A percentile compares a stretch with the other conserved stretches of the same genome.
Evolutionary conservation across 1,139 yeast genomes (phyloP).

Genomic region (Pneumocystis carinii): DNA sequence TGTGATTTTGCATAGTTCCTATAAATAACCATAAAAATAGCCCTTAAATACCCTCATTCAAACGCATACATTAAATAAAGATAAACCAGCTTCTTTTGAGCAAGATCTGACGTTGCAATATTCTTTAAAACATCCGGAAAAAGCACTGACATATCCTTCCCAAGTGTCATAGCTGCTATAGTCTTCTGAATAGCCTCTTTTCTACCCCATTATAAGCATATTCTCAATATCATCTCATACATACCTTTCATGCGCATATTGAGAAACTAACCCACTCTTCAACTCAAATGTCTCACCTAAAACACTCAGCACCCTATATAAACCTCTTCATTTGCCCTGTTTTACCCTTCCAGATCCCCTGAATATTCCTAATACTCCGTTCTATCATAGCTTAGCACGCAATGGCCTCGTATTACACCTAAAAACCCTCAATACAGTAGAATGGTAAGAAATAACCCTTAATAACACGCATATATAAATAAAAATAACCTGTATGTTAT

Average conservation of each 20-base stretch:
- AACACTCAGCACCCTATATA: background rate
- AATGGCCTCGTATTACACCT: background rate
- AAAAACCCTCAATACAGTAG: background rate
- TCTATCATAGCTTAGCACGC: background rate
- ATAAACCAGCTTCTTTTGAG: conserved; percentile 91
- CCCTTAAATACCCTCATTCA: background rate
- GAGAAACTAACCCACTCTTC: conserved; percentile 80
- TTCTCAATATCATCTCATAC: background rate
- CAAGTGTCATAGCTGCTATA: conserved; percentile 95
- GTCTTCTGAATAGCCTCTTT: conserved; percentile 95
- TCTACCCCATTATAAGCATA: conserved; percentile 21
- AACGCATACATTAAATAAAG: conserved; percentile 54
- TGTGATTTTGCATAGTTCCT: conserved; percentile 83
- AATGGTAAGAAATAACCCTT: background rate
- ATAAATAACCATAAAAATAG: background rate
- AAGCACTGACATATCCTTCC: conserved; percentile 90
- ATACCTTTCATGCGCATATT: conserved; percentile 62
- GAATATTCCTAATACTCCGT: conserved; percentile 19
- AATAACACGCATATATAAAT: background rate
- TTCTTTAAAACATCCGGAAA: conserved; percentile 95
- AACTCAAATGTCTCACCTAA: conserved; percentile 78
- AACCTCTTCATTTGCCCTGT: background rate
- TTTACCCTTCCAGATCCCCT: conserved; percentile 41
- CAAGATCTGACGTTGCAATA: conserved; percentile 91
- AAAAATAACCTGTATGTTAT: background rate